A percentile compares a stretch with the other conserved stretches of the same genome.
Evolutionary conservation across 345 rosid genomes (phyloP).

Genomic region (Streptanthus diversifolius): DNA sequence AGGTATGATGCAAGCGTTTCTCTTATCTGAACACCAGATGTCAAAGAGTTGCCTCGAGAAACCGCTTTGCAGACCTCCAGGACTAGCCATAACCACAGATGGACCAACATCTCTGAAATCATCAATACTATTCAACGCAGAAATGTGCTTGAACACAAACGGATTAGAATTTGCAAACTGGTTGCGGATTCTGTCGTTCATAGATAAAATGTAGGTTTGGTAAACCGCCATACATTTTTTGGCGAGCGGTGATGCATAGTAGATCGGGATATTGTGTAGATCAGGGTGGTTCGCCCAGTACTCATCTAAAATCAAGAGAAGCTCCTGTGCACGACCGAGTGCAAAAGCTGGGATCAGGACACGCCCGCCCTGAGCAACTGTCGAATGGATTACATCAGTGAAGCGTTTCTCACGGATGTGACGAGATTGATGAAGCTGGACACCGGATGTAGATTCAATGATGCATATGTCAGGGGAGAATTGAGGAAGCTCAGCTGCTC

Average conservation of each 20-base stretch:
- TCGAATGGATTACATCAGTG: conserved; percentile 86
- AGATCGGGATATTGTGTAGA: conserved; percentile 83
- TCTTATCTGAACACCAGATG: conserved; percentile 89
- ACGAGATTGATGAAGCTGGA: conserved; percentile 92
- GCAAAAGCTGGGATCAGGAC: conserved; percentile 84
- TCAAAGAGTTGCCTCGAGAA: conserved; percentile 88
- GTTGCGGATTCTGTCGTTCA: conserved; percentile 88
- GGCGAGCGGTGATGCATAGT: conserved; percentile 94
- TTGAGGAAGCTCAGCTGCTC: conserved; percentile 93
- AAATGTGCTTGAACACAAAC: conserved; percentile 86
- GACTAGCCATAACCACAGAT: conserved; percentile 94
- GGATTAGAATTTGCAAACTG: conserved; percentile 94
- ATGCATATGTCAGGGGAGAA: conserved; percentile 95
- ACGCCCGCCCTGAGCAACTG: conserved; percentile 86
- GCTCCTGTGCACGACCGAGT: conserved; percentile 84
- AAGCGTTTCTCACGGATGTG: conserved; percentile 87
- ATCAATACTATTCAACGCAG: conserved; percentile 75
- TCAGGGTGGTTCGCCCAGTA: conserved; percentile 88
- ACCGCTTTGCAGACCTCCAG: conserved; percentile 89
- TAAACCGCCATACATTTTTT: conserved; percentile 95
- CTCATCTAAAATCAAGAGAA: conserved; percentile 81
- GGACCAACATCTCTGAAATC: conserved; percentile 87
- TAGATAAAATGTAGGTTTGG: conserved; percentile 90
- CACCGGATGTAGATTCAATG: conserved; percentile 94
- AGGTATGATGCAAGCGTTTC: conserved; percentile 77